phyloP scores from a whole-genome alignment of 2,329 filamentous ascomycete species.

The Periconia macrospinosa region DNA sequence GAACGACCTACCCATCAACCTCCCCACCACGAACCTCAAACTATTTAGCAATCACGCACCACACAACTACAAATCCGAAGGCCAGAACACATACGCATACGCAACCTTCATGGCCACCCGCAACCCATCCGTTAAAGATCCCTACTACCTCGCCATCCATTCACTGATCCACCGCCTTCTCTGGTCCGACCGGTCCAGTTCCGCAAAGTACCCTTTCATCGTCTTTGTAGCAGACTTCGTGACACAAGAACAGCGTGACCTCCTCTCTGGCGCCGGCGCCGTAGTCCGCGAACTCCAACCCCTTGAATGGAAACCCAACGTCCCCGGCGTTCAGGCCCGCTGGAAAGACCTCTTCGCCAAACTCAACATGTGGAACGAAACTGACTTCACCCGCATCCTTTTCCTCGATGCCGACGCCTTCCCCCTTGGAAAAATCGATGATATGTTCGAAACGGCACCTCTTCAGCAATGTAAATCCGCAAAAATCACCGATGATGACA shows the following conservation, averaged over 20 bases:
- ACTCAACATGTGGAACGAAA: slow-evolving; percentile 40
- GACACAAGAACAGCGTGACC: slow-evolving; percentile 29
- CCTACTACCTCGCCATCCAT: slow-evolving; percentile 39
- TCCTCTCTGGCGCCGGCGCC: slow-evolving; percentile 36
- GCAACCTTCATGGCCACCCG: slow-evolving; percentile 38
- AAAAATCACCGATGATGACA: slow-evolving; percentile 28
- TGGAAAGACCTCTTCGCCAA: slow-evolving; percentile 42
- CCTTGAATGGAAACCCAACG: slow-evolving; percentile 30
- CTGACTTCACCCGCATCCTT: slow-evolving; percentile 30
- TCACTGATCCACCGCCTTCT: slow-evolving; percentile 36
- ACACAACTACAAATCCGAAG: slow-evolving; percentile 25
- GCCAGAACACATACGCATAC: slow-evolving; percentile 24
- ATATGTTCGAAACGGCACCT: slow-evolving; percentile 29
- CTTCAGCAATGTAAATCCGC: slow-evolving; percentile 21
- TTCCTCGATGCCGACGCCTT: slow-evolving; percentile 41
- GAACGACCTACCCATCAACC: slow-evolving; percentile 26
- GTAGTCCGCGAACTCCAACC: slow-evolving; percentile 35
- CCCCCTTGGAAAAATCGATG: slow-evolving; percentile 31
- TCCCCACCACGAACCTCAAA: slow-evolving; percentile 20
- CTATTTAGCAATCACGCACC: slow-evolving; percentile 19
- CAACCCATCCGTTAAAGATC: slow-evolving; percentile 35
- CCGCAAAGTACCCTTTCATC: slow-evolving; percentile 28
- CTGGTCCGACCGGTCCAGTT: slow-evolving; percentile 32
- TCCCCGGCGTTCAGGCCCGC: slow-evolving; percentile 20
- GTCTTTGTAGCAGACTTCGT: slow-evolving; percentile 40